Evolutionary conservation across 169 alveolate species (phyloP).

Genomic region (Besnoitia besnoiti): DNA sequence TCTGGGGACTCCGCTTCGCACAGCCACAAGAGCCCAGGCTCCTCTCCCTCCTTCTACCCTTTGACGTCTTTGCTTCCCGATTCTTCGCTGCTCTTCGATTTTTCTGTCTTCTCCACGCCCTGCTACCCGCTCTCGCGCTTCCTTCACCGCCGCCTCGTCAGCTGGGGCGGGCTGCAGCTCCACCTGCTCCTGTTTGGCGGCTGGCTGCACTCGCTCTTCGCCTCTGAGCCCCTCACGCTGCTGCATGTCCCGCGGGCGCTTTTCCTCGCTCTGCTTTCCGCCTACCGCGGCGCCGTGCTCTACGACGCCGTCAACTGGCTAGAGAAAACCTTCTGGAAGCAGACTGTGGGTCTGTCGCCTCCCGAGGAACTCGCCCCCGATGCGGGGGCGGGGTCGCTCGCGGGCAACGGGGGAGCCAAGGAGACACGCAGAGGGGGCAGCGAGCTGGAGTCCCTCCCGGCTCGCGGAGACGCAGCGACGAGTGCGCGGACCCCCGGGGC

Average conservation of each 20-base stretch:
- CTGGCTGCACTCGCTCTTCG: slow-evolving; percentile 18
- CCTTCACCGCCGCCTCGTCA: slow-evolving; percentile 38
- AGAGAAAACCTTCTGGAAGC: background rate
- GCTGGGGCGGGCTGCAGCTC: slow-evolving; percentile 47
- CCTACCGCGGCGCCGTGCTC: slow-evolving; percentile 4
- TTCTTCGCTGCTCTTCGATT: background rate
- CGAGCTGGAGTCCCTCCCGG: background rate
- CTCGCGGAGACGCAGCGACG: background rate
- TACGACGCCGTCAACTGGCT: slow-evolving; percentile 24
- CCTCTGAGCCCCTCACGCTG: slow-evolving; percentile 39
- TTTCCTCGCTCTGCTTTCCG: slow-evolving; percentile 15
- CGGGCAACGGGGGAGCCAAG: background rate
- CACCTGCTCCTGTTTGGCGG: slow-evolving; percentile 41
- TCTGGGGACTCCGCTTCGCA: too few species aligned
- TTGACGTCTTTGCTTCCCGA: background rate
- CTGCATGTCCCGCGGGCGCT: slow-evolving; percentile 41
- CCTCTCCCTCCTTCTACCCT: background rate
- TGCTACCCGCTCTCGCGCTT: slow-evolving; percentile 44
- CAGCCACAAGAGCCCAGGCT: background rate
- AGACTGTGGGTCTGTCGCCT: background rate
- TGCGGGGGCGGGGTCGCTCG: background rate
- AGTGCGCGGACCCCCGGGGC: too few species aligned
- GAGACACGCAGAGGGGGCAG: background rate
- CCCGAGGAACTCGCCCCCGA: background rate
- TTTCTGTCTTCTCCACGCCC: slow-evolving; percentile 22